Conservation (phyloP, 73 alveolate genomes). For the Stentor roeselii region DNA sequence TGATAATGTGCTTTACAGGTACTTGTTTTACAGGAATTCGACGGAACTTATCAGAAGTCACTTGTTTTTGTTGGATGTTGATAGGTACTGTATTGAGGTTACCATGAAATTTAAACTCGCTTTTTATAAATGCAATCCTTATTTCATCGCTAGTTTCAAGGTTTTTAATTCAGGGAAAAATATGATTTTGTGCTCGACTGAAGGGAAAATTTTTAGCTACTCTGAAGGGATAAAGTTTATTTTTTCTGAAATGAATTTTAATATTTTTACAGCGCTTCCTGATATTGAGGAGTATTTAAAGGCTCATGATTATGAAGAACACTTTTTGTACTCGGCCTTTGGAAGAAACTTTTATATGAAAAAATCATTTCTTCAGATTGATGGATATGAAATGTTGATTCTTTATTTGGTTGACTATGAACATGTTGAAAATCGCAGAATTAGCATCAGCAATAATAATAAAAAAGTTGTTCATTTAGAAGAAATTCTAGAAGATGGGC, state of each 20-base stretch:
- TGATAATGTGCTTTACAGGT: not conserved
- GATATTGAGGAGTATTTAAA: not conserved
- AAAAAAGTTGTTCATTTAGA: not conserved
- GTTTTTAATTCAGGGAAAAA: not conserved
- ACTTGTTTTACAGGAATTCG: not conserved
- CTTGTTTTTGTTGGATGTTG: not conserved
- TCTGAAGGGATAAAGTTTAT: not conserved
- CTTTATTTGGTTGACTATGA: not conserved
- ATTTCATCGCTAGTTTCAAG: conserved; percentile 5
- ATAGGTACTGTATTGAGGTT: not conserved
- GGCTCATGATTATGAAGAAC: not conserved
- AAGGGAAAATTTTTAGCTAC: not conserved
- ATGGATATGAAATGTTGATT: not conserved
- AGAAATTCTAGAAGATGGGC: not conserved
- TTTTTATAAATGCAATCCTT: conserved; percentile 4
- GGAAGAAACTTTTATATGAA: not conserved
- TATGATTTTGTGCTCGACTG: conserved; percentile 4
- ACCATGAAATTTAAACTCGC: not conserved
- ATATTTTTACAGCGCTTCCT: not conserved
- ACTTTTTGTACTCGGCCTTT: not conserved
- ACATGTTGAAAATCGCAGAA: not conserved
- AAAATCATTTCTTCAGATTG: not conserved
- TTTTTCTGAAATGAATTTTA: not conserved
- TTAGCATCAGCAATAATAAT: not conserved
- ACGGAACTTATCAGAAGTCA: not conserved